These are phyloP conservation scores for Gliomastix tumulicola DNA, from an alignment of 2,329 filamentous ascomycete genomes.

Conservation along the genomic window DNA sequence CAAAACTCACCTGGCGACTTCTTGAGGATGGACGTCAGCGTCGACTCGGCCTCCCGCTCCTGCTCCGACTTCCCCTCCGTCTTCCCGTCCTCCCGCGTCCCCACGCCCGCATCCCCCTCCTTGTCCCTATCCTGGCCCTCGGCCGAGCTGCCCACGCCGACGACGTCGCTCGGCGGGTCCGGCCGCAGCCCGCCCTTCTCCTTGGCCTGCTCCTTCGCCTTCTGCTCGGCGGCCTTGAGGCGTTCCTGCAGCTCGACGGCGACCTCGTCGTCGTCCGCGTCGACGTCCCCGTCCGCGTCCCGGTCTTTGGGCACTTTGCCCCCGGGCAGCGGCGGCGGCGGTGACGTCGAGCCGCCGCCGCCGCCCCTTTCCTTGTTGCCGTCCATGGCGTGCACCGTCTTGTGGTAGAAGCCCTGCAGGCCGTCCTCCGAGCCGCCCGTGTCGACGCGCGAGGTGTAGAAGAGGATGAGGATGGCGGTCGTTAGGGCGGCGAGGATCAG, in stretches of 20 bases:
- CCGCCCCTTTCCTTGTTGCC: conserved; percentile 12
- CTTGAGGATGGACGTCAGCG: conserved; percentile 75
- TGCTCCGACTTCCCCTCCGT: conserved; percentile 24
- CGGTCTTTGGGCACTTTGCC: conserved; percentile 36
- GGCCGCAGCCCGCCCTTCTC: conserved; percentile 57
- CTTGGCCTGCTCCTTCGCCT: conserved; percentile 62
- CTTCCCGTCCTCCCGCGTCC: conserved; percentile 29
- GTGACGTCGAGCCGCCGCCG: conserved; percentile 9
- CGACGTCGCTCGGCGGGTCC: conserved; percentile 48
- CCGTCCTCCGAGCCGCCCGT: conserved; percentile 40
- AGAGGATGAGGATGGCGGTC: conserved; percentile 61
- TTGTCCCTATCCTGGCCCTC: conserved; percentile 38
- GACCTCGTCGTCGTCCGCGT: conserved; percentile 47
- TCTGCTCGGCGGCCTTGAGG: conserved; percentile 61
- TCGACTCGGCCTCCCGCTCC: conserved; percentile 58
- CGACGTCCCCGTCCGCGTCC: conserved; percentile 47
- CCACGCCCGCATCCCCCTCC: conserved; percentile 14
- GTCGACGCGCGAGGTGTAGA: conserved; percentile 60
- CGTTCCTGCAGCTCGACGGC: conserved; percentile 48
- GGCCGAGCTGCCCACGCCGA: conserved; percentile 53
- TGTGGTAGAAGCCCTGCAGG: conserved; percentile 51
- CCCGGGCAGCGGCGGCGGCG: no score
- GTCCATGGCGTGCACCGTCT: conserved; percentile 50
- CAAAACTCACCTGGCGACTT: conserved; percentile 65
- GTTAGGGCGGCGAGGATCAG: conserved; percentile 58